Evolutionary conservation across 441 rosid genomes (phyloP).

Genomic region (Adansonia madagascariensis): DNA sequence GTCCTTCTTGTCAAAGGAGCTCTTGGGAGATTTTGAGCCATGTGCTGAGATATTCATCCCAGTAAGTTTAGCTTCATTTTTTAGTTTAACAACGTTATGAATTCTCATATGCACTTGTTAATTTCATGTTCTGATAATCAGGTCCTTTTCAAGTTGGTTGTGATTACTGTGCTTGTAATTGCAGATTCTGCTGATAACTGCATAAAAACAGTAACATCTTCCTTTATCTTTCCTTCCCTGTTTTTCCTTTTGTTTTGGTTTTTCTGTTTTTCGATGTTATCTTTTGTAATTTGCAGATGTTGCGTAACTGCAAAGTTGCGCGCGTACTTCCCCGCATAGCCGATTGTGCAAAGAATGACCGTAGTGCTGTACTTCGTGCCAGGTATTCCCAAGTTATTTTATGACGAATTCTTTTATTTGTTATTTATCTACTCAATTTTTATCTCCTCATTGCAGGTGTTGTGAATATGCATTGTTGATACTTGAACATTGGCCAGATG

Average conservation of each 20-base stretch:
- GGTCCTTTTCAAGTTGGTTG: conserved; percentile 99
- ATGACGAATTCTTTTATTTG: conserved; percentile 13
- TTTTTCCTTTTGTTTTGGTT: conserved; percentile 25
- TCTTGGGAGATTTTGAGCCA: conserved; percentile 89
- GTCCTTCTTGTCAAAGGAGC: conserved; percentile 93
- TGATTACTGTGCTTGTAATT: conserved; percentile 99
- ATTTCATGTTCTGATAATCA: conserved; percentile 55
- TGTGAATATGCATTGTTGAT: conserved; percentile 91
- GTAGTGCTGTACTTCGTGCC: conserved; percentile 88
- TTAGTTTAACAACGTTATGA: conserved; percentile 23
- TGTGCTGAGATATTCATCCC: conserved; percentile 94
- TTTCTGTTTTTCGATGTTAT: conserved; percentile 26
- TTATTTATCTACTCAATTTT: conserved; percentile 25
- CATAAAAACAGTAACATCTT: conserved; percentile 78
- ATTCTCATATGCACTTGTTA: conserved; percentile 33
- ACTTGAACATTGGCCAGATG: conserved; percentile 95
- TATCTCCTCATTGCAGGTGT: conserved; percentile 58
- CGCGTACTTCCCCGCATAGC: conserved; percentile 93
- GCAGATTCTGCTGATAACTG: conserved; percentile 99
- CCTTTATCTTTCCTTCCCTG: conserved; percentile 19
- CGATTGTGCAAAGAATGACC: conserved; percentile 92
- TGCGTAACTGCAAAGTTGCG: conserved; percentile 90
- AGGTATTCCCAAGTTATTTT: conserved; percentile 49
- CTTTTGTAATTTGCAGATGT: conserved; percentile 55
- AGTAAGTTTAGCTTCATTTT: conserved; percentile 49